Base-by-base conservation (phyloP, 2,329 filamentous ascomycete species). In the Ophiognomonia clavigignenti-juglandacearum region DNA sequence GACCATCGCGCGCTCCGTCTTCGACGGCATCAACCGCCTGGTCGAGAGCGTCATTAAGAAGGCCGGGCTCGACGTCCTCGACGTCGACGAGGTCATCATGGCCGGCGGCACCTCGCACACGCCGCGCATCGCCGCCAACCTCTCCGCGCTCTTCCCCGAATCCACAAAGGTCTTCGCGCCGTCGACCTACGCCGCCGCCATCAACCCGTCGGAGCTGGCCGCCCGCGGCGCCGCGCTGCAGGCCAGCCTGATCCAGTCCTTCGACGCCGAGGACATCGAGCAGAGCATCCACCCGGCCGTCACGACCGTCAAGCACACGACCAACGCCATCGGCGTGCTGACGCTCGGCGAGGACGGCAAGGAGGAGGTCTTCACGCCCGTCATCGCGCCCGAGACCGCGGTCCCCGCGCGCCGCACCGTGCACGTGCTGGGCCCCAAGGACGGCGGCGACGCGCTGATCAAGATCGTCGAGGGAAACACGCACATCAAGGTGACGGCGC, bases 211-310 rank as follows among this genome's bases (percentile, higher is more conserved):
- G 4, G 92, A 97, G 72, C 78, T 96, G 47, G 76, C 85, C 59
- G 86, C 88, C 53, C 84, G 93, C 54, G 93, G 93, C 62, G 93
- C 93, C 52, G 92, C 93, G 26, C 89, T 98, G 59, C 93, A 98
- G 72, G 93, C 93, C 31, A 95, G 85, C 51, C 75, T 98, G 54
- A 89, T 98, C 66, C 84, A 91, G 67, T 92, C 96, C 68, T 98
- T 95, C 68, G 93, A 98, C 60, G 78, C 82, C 57, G 84, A 89
- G 56, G 92, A 97, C 64, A 95, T 98, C 58, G 88, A 95, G 65
- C 91, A 96, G 76, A 95, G 88, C 53, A 95, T 90, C 39, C 92
- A 98, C 74, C 85, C 93, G 43, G 88, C 90, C 63, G 90, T 98
- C 54, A 96, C 92, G 27, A 92, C 91, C 14, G 90, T 95, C 43